Percentiles rank a stretch among this genome's conserved stretches.
These are phyloP conservation scores for Rhizomucor pusillus DNA, from an alignment of 371 early-diverging fungal species.

Conservation along the genomic window DNA sequence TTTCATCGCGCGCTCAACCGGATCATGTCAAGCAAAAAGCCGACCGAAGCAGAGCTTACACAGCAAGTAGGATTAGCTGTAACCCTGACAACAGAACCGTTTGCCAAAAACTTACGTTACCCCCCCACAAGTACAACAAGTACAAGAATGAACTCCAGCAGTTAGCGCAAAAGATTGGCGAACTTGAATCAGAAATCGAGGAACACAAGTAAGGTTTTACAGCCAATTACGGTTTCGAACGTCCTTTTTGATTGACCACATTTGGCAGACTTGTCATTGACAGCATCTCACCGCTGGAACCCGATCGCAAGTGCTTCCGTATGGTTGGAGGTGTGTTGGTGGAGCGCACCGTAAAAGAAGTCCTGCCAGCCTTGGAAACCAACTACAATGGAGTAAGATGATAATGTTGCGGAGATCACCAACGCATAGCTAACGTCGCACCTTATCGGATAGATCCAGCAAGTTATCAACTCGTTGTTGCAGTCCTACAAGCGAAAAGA, in stretches of 20 bases:
- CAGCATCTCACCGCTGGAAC: conserved; percentile 80
- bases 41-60: conserved; percentile 48
- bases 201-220: conserved; percentile 79
- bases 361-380: conserved; percentile 83
- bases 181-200: conserved; percentile 90
- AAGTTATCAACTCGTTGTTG: conserved; percentile 73
- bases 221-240: background rate
- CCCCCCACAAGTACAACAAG: conserved; percentile 79
- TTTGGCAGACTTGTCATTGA: conserved; percentile 85
- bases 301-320: conserved; percentile 88
- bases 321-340: conserved; percentile 92
- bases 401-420: conserved; percentile 13
- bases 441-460: conserved; percentile 61
- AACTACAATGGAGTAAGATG: conserved; percentile 88
- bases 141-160: conserved; percentile 84
- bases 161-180: conserved; percentile 89
- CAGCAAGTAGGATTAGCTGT: conserved; percentile 27
- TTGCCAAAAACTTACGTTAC: background rate
- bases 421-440: too few relatives aligned
- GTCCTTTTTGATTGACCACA: background rate
- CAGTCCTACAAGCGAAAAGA: conserved; percentile 86
- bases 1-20: background rate
- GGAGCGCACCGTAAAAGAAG: conserved; percentile 90
- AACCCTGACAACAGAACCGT: background rate
- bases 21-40: conserved; percentile 30